Conservation (phyloP, 805 yeast species). For the Tetrapisispora namnaoensis region DNA sequence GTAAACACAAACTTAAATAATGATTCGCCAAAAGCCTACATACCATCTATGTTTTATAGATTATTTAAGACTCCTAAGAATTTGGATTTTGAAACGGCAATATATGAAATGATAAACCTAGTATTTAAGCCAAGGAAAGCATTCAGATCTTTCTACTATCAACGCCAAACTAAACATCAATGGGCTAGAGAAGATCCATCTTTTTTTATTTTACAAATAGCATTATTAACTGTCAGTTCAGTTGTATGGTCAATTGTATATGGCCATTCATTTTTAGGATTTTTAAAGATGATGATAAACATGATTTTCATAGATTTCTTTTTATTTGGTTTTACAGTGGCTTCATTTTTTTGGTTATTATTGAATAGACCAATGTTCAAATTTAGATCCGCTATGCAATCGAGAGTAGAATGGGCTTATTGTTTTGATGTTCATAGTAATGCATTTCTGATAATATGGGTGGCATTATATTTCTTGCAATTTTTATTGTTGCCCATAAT, state of each 20-base stretch:
- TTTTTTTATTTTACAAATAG: constrained; percentile 63
- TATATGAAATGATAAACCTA: constrained; percentile 79
- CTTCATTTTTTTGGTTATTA: constrained; percentile 65
- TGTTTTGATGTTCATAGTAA: constrained; percentile 93
- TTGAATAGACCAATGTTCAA: constrained; percentile 54
- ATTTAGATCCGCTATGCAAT: constrained; percentile 18
- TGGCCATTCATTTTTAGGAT: constrained; percentile 48
- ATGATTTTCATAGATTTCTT: constrained; percentile 84
- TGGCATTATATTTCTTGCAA: constrained; percentile 62
- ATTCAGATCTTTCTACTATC: constrained; percentile 71
- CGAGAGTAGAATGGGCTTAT: constrained; percentile 70
- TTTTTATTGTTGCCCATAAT: constrained; percentile 66
- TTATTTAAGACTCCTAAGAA: constrained; percentile 60
- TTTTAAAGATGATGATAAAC: constrained; percentile 57
- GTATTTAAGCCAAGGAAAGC: constrained; percentile 71
- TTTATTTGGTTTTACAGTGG: constrained; percentile 53
- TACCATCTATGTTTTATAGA: constrained; percentile 34
- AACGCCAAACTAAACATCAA: constrained; percentile 64
- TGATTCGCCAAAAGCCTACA: background rate
- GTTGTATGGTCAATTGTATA: constrained; percentile 86
- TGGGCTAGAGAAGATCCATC: constrained; percentile 94
- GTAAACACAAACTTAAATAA: background rate
- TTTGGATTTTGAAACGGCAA: constrained; percentile 83
- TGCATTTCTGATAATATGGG: constrained; percentile 75
- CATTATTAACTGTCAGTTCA: constrained; percentile 61